Evolutionary conservation across 1,139 yeast genomes (phyloP).

Genomic region (Pichia sp.): DNA sequence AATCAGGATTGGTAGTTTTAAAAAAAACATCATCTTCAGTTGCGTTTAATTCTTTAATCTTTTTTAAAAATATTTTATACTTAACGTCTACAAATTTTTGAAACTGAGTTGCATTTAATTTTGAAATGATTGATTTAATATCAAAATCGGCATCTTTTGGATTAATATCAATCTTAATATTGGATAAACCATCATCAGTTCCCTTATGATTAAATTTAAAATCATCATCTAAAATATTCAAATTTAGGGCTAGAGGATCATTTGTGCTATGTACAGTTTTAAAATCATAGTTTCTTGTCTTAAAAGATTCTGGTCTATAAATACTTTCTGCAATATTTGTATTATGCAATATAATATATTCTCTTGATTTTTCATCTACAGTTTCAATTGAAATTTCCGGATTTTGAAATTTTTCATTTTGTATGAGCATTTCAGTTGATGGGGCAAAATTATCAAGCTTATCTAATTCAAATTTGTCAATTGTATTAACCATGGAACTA

Average conservation of each 20-base stretch:
- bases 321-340: neutral
- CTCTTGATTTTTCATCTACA: no score
- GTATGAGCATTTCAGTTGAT: no score
- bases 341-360: no score
- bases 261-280: neutral
- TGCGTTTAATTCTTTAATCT: neutral
- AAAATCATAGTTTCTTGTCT: slow-evolving; percentile 3
- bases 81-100: slow-evolving; percentile 6
- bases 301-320: neutral
- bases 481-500: no score
- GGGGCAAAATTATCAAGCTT: no score
- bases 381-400: no score
- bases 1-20: neutral
- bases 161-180: neutral
- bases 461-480: no score
- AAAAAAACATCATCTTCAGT: neutral
- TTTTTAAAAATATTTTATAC: neutral
- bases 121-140: slow-evolving; percentile 3
- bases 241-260: neutral
- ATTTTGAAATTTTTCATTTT: no score
- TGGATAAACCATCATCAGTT: no score
- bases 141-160: neutral
- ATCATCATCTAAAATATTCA: neutral
- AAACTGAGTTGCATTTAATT: slow-evolving; percentile 7
- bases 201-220: neutral